phyloP scores from a whole-genome alignment of 2,329 filamentous ascomycete genomes.

The Xylaria sp. region DNA sequence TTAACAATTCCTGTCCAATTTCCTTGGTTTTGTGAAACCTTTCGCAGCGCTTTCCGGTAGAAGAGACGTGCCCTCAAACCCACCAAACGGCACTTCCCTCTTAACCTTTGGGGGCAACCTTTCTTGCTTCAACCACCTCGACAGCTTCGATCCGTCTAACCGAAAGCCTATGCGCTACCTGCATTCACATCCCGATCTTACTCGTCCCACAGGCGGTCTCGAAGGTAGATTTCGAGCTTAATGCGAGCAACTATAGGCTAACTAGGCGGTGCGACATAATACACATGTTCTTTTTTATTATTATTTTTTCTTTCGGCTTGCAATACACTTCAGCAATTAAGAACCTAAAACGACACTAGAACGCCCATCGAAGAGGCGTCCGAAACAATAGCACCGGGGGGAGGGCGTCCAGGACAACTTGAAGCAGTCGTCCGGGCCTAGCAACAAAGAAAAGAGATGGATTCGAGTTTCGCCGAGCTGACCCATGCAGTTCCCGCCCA shows the following conservation, averaged over 20 bases:
- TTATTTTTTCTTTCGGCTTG: not conserved
- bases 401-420: conserved; percentile 1
- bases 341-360: conserved; percentile 1
- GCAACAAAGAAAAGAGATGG: conserved; percentile 24
- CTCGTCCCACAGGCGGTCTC: not conserved
- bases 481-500: conserved; percentile 18
- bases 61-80: not conserved
- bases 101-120: not conserved
- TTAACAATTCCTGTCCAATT: conserved; percentile 11
- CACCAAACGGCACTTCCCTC: conserved; percentile 1
- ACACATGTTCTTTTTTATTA: conserved; percentile 4
- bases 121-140: not conserved
- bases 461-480: conserved; percentile 19
- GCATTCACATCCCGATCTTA: not conserved
- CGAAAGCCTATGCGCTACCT: not conserved
- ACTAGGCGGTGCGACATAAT: conserved; percentile 5
- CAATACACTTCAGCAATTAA: not conserved
- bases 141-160: not conserved
- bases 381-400: conserved; percentile 20
- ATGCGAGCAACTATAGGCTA: conserved; percentile 3
- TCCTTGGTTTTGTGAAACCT: conserved; percentile 7
- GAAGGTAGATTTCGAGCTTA: not conserved
- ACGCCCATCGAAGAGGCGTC: not conserved
- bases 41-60: not conserved
- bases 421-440: conserved; percentile 8